Percentiles rank a stretch among this genome's conserved stretches.
These are phyloP conservation scores for Biancaea sappan DNA, from an alignment of 306 rosid genomes.

Conservation along the genomic window DNA sequence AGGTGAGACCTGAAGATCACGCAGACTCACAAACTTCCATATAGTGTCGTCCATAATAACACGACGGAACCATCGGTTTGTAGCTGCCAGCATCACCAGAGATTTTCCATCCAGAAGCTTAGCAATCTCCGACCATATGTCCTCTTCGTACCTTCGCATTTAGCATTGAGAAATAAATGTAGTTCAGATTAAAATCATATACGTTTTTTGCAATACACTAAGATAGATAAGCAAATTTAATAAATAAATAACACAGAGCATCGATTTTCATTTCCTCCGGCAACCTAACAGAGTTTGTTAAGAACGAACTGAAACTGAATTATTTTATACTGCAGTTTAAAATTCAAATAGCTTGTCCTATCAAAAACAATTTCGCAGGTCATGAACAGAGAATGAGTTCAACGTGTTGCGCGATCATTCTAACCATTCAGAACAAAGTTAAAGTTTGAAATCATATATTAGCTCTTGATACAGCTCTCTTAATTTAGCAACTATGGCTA, in stretches of 20 bases:
- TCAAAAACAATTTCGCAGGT: constrained; percentile 2
- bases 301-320: not conserved
- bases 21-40: constrained; percentile 80
- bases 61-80: constrained; percentile 76
- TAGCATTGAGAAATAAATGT: constrained; percentile 19
- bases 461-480: not conserved
- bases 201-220: not conserved
- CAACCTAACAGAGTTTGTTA: not conserved
- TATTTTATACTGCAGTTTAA: not conserved
- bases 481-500: not conserved
- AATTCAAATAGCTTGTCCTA: constrained; percentile 2
- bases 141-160: constrained; percentile 72
- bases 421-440: not conserved
- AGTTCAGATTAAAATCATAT: constrained; percentile 6
- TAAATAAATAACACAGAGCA: not conserved
- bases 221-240: not conserved
- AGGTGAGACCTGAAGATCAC: constrained; percentile 85
- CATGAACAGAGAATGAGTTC: not conserved
- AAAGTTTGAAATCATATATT: not conserved
- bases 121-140: constrained; percentile 92
- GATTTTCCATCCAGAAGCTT: constrained; percentile 83
- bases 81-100: constrained; percentile 76
- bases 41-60: constrained; percentile 69
- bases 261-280: not conserved
- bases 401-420: not conserved